Conservation (phyloP, 2,329 filamentous ascomycete genomes). For the Penicillium sp. region DNA sequence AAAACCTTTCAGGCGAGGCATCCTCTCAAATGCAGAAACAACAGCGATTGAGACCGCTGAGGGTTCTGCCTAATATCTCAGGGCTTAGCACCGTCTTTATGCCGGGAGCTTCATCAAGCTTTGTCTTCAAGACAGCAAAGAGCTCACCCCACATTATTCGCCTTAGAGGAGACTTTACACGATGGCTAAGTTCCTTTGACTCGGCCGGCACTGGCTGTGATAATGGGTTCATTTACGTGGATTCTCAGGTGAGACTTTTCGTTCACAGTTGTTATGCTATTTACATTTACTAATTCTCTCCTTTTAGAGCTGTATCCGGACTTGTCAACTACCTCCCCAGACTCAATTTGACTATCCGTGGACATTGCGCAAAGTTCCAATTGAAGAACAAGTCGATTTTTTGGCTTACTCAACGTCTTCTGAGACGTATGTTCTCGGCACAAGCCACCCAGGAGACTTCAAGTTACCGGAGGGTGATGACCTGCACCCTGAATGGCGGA, state of each 20-base stretch:
- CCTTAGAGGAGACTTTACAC: slow-evolving; percentile 66
- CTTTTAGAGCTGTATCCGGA: slow-evolving; percentile 63
- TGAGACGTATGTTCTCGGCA: slow-evolving; percentile 73
- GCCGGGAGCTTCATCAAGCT: slow-evolving; percentile 73
- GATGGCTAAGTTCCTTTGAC: slow-evolving; percentile 72
- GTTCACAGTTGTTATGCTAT: background rate
- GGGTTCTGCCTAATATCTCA: slow-evolving; percentile 53
- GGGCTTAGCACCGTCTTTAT: slow-evolving; percentile 82
- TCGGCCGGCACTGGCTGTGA: slow-evolving; percentile 65
- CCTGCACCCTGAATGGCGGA: slow-evolving; percentile 74
- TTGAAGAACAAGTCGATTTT: slow-evolving; percentile 68
- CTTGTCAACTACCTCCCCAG: slow-evolving; percentile 67
- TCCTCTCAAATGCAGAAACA: slow-evolving; percentile 31
- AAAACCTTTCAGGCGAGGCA: slow-evolving; percentile 52
- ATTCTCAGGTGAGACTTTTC: slow-evolving; percentile 51
- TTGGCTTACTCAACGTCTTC: slow-evolving; percentile 75
- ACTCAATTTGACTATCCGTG: slow-evolving; percentile 74
- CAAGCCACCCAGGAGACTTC: slow-evolving; percentile 66
- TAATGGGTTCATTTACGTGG: slow-evolving; percentile 78
- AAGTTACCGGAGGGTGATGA: slow-evolving; percentile 84
- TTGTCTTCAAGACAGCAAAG: slow-evolving; percentile 78
- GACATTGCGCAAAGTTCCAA: slow-evolving; percentile 66
- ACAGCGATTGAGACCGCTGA: slow-evolving; percentile 44
- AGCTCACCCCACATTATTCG: slow-evolving; percentile 72
- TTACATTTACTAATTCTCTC: slow-evolving; percentile 11